phyloP scores from a whole-genome alignment of 2,329 filamentous ascomycete genomes.

The Fusarium palustre region DNA sequence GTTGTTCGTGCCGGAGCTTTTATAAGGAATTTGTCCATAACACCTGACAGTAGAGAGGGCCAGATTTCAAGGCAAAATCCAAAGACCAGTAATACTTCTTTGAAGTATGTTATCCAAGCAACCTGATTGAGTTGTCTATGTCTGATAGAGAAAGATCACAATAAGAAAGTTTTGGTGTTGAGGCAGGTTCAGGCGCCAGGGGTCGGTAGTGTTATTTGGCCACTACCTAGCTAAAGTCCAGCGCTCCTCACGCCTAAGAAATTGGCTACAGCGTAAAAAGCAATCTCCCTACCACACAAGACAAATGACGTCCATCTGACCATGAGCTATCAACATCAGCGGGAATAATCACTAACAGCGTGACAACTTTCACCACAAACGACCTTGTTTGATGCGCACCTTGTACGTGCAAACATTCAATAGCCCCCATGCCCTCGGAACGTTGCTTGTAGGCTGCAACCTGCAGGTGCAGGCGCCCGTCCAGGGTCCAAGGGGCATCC shows the following conservation, averaged over 20 bases:
- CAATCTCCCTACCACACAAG: background rate
- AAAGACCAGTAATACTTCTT: background rate
- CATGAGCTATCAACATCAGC: background rate
- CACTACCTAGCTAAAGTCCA: slow-evolving; percentile 1
- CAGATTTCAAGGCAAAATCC: background rate
- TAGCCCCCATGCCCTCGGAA: background rate
- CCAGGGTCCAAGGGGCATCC: background rate
- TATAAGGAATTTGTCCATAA: slow-evolving; percentile 20
- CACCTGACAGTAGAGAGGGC: background rate
- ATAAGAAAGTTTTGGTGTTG: slow-evolving; percentile 1
- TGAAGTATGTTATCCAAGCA: background rate
- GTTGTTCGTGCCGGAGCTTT: slow-evolving; percentile 28
- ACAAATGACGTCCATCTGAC: background rate
- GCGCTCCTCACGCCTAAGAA: slow-evolving; percentile 1
- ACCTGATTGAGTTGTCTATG: background rate
- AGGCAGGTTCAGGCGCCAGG: background rate
- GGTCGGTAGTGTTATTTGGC: background rate
- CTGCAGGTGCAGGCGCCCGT: background rate
- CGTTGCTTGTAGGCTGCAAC: background rate
- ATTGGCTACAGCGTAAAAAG: background rate
- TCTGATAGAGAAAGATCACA: background rate
- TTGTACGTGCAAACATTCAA: background rate
- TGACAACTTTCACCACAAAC: background rate
- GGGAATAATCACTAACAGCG: background rate
- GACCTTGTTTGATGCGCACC: background rate